These are phyloP conservation scores for Catunica adiposa DNA, from an alignment of 2,329 filamentous ascomycete species.

Conservation along the genomic window DNA sequence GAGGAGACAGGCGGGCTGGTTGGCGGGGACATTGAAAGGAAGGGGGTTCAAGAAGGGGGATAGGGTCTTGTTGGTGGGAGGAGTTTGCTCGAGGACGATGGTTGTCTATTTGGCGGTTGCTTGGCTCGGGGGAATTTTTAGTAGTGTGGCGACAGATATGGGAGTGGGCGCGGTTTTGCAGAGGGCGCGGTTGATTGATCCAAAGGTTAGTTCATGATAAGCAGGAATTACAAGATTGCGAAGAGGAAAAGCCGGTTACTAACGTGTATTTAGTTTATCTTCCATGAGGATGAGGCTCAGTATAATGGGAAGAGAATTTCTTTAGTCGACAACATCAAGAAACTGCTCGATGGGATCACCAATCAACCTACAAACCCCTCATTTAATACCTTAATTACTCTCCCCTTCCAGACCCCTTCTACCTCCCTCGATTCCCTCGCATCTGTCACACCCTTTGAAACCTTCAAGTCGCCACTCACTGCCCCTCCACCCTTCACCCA, in stretches of 20 bases:
- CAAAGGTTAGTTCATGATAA: conserved; percentile 31
- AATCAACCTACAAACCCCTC: conserved; percentile 32
- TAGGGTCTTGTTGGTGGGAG: conserved; percentile 56
- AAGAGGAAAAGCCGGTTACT: conserved; percentile 17
- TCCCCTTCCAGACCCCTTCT: no score
- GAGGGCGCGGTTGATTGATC: conserved; percentile 55
- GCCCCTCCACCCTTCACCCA: conserved; percentile 22
- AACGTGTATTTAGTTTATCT: conserved; percentile 37
- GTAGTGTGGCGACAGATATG: conserved; percentile 67
- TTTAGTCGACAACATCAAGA: conserved; percentile 53
- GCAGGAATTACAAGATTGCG: no score
- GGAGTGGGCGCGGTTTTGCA: conserved; percentile 63
- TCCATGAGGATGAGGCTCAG: conserved; percentile 63
- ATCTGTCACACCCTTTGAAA: conserved; percentile 35
- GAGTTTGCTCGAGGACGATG: conserved; percentile 59
- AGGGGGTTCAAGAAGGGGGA: conserved; percentile 54
- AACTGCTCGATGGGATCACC: conserved; percentile 48
- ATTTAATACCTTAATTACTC: conserved; percentile 47
- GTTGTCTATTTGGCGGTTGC: conserved; percentile 52
- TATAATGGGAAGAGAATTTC: conserved; percentile 68
- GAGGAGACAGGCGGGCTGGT: conserved; percentile 36
- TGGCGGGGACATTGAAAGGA: conserved; percentile 50
- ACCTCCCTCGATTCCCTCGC: no score
- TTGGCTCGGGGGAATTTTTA: conserved; percentile 60
- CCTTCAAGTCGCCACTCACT: conserved; percentile 25